phyloP scores from a whole-genome alignment of 352 stramenopile genomes.

The Phytophthora nicotianae region DNA sequence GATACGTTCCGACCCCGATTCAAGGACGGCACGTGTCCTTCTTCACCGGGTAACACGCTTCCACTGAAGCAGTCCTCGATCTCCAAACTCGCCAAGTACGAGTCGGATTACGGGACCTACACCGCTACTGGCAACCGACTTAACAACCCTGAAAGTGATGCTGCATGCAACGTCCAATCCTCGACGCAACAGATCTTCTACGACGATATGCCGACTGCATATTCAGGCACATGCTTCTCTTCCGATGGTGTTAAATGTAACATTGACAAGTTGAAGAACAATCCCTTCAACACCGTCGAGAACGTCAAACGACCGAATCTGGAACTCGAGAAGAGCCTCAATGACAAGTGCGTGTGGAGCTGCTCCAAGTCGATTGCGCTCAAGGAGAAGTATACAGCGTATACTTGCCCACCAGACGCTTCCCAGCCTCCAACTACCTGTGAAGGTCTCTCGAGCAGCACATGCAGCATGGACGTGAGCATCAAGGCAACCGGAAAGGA shows the following conservation, averaged over 20 bases:
- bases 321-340: slow-evolving; percentile 2
- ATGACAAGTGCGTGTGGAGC: slow-evolving; percentile 4
- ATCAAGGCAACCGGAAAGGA: slow-evolving; percentile 45
- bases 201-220: neutral
- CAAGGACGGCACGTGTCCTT: slow-evolving; percentile 1
- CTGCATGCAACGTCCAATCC: neutral
- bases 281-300: slow-evolving; percentile 1
- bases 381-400: slow-evolving; percentile 8
- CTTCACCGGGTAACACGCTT: neutral
- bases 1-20: slow-evolving; percentile 47
- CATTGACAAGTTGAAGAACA: slow-evolving; percentile 8
- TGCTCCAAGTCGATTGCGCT: slow-evolving; percentile 15
- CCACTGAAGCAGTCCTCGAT: neutral
- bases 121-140: neutral
- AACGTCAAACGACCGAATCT: neutral
- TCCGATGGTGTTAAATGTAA: slow-evolving; percentile 4
- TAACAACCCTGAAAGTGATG: slow-evolving; percentile 13
- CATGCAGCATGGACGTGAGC: slow-evolving; percentile 43
- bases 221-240: neutral
- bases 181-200: slow-evolving; percentile 11
- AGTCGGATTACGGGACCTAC: neutral
- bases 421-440: neutral
- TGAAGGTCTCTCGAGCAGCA: neutral
- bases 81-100: neutral
- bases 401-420: slow-evolving; percentile 6